Percentiles rank a stretch among this genome's conserved stretches.
Evolutionary conservation across 1,139 yeast species (phyloP).

Genomic region (Meyerozyma carpophila): DNA sequence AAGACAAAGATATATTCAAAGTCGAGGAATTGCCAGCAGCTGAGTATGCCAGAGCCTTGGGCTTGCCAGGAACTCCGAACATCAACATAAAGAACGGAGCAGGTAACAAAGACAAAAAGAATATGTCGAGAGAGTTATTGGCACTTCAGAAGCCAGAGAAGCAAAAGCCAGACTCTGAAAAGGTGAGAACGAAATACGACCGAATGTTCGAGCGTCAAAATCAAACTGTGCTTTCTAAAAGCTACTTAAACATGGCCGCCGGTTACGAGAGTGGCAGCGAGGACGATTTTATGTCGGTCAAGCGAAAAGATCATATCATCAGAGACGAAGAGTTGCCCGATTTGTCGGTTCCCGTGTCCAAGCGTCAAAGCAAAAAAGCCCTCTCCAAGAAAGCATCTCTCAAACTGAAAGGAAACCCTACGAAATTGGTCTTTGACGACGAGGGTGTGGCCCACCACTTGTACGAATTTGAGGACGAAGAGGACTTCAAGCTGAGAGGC

Average conservation of each 20-base stretch:
- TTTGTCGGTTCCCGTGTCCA: conserved; percentile 61
- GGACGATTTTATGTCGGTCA: conserved; percentile 79
- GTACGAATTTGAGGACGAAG: conserved; percentile 88
- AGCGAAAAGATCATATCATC: conserved; percentile 68
- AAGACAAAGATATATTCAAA: conserved; percentile 80
- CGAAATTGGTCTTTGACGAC: conserved; percentile 84
- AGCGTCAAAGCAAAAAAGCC: conserved; percentile 83
- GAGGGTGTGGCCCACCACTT: conserved; percentile 89
- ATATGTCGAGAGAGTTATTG: conserved; percentile 67
- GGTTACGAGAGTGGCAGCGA: conserved; percentile 38
- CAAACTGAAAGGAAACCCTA: conserved; percentile 61
- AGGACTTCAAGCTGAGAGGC: conserved; percentile 74
- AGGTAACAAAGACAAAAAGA: conserved; percentile 65
- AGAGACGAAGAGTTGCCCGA: conserved; percentile 63
- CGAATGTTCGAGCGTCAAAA: conserved; percentile 94
- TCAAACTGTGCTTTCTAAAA: conserved; percentile 88
- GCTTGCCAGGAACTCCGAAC: conserved; percentile 94
- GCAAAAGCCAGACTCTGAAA: conserved; percentile 27
- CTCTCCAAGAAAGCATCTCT: conserved; percentile 77
- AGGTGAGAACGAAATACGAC: conserved; percentile 83
- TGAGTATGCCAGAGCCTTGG: conserved; percentile 79
- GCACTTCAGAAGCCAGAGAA: conserved; percentile 40
- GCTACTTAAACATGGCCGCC: conserved; percentile 67
- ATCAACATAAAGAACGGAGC: conserved; percentile 66
- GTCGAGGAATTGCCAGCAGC: conserved; percentile 76